Evolutionary conservation across 129 eudicot species (phyloP), one percentile per base, ranked within the genome.

Genomic region (Saposhnikovia divaricata): DNA sequence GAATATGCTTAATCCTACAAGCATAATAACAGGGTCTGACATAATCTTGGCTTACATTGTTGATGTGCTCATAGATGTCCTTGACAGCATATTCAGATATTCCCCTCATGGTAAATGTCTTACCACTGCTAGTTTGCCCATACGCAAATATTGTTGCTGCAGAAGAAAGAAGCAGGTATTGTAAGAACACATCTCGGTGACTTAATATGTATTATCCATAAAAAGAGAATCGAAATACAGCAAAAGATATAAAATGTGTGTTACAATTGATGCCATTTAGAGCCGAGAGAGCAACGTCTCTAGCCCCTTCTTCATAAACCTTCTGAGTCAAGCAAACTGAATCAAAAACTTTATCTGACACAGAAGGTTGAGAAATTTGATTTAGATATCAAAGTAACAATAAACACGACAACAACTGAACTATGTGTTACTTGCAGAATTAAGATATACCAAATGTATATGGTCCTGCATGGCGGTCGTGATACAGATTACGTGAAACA

Each of bases 111-210:
- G 99, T 96, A 87, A 83, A 96, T 40, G 99, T 96, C 86, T 96
- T 96, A 74, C 99, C 99, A 77, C 99, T 96, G 87, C 95, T 92
- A 51, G 99, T 96, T 86, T 96, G 99, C 66, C 99, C 99, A 75
- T 96, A 96, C 5, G 99, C 99, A 81, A 96, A 96, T 13, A 96
- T 89, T 25, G 99, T 96, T 37, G 99, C 99, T 96, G 88, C 86
- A 81, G 80, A 76, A 74, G 3, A 25, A 53, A 75, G 51, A 48
- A 57, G 19, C 34, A 25, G 59, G 50, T n/a, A 43, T 23, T 50
- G 38, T 71, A 39, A 72, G 74, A 69, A 81, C 16, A 40, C 77
- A 5, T 9, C 47, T 27, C 19, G 25, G 74, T 76, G 55, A 34
- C 78, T 70, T 50, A 57, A 44, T 46, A 73, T 31, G 61, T 53